Evolutionary conservation across 2,329 filamentous ascomycete species (phyloP).

Genomic region (Aspergillus sp.): DNA sequence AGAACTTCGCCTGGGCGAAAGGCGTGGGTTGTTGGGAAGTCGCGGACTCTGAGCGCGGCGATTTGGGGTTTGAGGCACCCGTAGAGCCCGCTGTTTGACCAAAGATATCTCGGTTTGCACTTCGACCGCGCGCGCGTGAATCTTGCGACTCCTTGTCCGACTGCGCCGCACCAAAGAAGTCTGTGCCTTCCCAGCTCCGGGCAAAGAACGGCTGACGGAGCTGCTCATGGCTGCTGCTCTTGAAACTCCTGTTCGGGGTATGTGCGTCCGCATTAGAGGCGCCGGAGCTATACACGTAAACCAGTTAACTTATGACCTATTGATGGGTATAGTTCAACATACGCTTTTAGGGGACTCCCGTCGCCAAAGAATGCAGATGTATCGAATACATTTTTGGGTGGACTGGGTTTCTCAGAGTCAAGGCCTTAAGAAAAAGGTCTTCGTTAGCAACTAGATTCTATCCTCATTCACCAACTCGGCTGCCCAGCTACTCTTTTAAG

Average conservation of each 20-base stretch:
- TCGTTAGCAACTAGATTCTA: slow-evolving; percentile 27
- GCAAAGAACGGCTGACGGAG: slow-evolving; percentile 45
- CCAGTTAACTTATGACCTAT: slow-evolving; percentile 13
- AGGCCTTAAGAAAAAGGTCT: slow-evolving; percentile 30
- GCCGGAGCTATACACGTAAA: slow-evolving; percentile 10
- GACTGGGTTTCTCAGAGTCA: slow-evolving; percentile 27
- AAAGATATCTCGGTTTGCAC: slow-evolving; percentile 24
- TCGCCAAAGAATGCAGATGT: slow-evolving; percentile 13
- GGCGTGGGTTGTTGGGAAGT: slow-evolving; percentile 30
- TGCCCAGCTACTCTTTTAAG: neutral
- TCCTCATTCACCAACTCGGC: neutral
- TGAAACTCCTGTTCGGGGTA: slow-evolving; percentile 26
- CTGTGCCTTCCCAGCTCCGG: slow-evolving; percentile 41
- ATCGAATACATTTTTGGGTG: slow-evolving; percentile 14
- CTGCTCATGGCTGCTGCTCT: slow-evolving; percentile 36
- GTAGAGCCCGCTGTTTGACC: slow-evolving; percentile 21
- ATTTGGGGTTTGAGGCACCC: slow-evolving; percentile 23
- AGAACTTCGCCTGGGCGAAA: slow-evolving; percentile 40
- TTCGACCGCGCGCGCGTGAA: slow-evolving; percentile 23
- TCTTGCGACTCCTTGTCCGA: slow-evolving; percentile 26
- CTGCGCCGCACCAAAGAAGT: slow-evolving; percentile 34
- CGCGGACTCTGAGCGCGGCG: slow-evolving; percentile 19
- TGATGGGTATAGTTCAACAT: neutral
- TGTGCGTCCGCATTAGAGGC: neutral
- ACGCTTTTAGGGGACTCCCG: slow-evolving; percentile 12